Conservation (phyloP, 164 flowering plant species). For the Dillenia turbinata region DNA sequence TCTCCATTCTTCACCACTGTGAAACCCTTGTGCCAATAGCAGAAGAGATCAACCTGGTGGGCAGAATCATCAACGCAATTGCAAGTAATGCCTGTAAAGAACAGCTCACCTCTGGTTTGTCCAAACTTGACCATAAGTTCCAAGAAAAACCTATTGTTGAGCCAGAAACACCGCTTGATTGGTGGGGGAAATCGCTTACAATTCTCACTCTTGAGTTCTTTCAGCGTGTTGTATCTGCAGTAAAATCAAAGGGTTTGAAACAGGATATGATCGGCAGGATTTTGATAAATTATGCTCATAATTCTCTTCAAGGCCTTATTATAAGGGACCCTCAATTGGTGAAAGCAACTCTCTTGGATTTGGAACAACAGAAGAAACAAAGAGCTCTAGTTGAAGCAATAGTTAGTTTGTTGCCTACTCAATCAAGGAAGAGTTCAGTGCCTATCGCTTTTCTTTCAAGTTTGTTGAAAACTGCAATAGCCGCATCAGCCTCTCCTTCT, state of each 20-base stretch:
- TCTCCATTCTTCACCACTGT: constrained; percentile 74
- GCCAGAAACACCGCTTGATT: constrained; percentile 64
- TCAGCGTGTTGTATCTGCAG: constrained; percentile 68
- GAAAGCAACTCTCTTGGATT: constrained; percentile 47
- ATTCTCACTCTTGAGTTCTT: constrained; percentile 77
- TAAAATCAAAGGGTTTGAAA: constrained; percentile 80
- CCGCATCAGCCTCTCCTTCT: constrained; percentile 54
- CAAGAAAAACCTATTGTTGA: constrained; percentile 41
- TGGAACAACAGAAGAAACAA: constrained; percentile 73
- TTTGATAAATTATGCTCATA: constrained; percentile 75
- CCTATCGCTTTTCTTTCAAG: constrained; percentile 93
- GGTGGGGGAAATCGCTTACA: constrained; percentile 89
- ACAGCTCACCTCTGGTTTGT: constrained; percentile 81
- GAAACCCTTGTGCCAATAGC: constrained; percentile 63
- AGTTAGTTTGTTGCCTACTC: constrained; percentile 70
- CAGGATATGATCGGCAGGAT: constrained; percentile 75
- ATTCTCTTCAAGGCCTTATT: constrained; percentile 60
- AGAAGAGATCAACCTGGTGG: constrained; percentile 71
- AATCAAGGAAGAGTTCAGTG: constrained; percentile 79
- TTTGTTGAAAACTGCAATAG: constrained; percentile 64
- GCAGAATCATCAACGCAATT: constrained; percentile 56
- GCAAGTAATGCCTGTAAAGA: constrained; percentile 86
- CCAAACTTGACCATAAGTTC: constrained; percentile 67
- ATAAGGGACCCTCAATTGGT: constrained; percentile 48
- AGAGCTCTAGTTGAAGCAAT: constrained; percentile 69